A percentile compares a stretch with the other conserved stretches of the same genome.
phyloP scores from a whole-genome alignment of 1,284 basidiomycete species.

The Pseudozyma sp. region DNA sequence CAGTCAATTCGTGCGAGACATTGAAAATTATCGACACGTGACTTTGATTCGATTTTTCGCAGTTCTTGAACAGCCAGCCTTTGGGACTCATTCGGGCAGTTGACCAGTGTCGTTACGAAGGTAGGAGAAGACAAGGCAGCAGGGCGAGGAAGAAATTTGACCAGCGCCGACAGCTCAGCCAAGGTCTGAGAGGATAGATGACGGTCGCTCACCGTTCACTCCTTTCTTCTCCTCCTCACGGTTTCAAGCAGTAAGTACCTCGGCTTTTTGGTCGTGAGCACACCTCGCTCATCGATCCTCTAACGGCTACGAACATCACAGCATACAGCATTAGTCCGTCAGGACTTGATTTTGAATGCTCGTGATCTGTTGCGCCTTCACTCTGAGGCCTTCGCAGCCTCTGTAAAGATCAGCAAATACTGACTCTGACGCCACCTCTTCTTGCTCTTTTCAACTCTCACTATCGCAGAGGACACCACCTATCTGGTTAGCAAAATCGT shows the following conservation, averaged over 20 bases:
- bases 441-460: not conserved
- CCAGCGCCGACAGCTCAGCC: not conserved
- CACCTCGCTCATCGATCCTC: not conserved
- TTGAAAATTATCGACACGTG: conserved; percentile 10
- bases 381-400: not conserved
- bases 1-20: conserved; percentile 24
- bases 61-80: not conserved
- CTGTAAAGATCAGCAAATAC: not conserved
- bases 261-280: conserved; percentile 11
- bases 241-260: conserved; percentile 53
- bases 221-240: conserved; percentile 40
- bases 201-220: conserved; percentile 14
- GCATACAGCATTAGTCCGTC: not conserved
- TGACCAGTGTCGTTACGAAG: conserved; percentile 8
- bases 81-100: not conserved
- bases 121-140: not conserved
- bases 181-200: conserved; percentile 2
- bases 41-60: conserved; percentile 30
- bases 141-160: conserved; percentile 24
- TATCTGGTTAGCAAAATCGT: conserved; percentile 62
- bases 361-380: no score
- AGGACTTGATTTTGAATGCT: not conserved
- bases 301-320: not conserved
- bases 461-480: conserved; percentile 58
- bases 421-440: conserved; percentile 11